Evolutionary conservation across 169 alveolate species (phyloP).

Genomic region (Eimeria maxima): DNA sequence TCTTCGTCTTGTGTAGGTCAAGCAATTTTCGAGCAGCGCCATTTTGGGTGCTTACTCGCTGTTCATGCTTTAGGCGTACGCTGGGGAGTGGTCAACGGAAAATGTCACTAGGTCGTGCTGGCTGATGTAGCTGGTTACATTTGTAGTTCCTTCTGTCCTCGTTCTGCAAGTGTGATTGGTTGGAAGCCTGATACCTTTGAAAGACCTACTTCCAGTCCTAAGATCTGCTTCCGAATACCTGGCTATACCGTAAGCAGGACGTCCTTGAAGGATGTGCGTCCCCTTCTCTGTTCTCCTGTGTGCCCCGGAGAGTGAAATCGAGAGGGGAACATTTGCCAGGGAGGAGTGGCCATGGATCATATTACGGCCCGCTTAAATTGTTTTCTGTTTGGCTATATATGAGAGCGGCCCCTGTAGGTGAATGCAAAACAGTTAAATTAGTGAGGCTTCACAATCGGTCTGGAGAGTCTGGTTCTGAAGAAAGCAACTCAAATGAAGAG

Average conservation of each 20-base stretch:
- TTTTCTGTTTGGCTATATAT: neutral
- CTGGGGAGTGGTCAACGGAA: neutral
- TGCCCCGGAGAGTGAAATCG: neutral
- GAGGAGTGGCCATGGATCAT: neutral
- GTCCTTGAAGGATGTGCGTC: neutral
- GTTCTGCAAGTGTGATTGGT: neutral
- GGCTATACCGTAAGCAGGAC: neutral
- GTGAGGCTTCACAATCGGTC: neutral
- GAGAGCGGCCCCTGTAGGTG: neutral
- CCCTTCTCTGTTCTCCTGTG: neutral
- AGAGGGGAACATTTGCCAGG: neutral
- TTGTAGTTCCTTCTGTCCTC: neutral
- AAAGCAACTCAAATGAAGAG: neutral
- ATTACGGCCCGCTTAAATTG: neutral
- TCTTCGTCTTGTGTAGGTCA: neutral
- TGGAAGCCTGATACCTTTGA: neutral
- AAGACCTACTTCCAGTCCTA: neutral
- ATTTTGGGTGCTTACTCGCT: neutral
- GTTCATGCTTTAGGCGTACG: neutral
- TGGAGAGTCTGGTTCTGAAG: neutral
- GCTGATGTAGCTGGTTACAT: neutral
- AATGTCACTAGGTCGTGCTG: neutral
- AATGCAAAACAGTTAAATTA: neutral
- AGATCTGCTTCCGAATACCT: neutral
- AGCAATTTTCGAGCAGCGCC: neutral